Evolutionary conservation across 2,329 filamentous ascomycete genomes (phyloP), one percentile per base, ranked within the genome.

Genomic region (Ophiostoma sp.): DNA sequence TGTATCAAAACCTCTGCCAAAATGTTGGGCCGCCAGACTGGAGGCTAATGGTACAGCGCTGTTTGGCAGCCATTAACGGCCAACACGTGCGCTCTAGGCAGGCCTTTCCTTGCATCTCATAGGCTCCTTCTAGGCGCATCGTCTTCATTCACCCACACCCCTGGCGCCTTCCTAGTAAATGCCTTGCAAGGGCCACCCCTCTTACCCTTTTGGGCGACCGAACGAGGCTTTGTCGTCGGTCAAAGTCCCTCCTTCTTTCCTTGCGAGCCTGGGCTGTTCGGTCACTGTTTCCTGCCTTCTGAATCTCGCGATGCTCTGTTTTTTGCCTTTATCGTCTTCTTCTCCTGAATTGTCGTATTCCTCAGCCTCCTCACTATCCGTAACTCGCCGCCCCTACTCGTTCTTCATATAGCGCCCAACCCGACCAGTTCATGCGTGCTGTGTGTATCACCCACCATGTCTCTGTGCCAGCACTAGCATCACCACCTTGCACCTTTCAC

Each of bases 191-290:
- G 55, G 8, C 59, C 72, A 59, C 72, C 68, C 61, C 74, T 70
- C 72, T 75, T 75, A 71, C 75, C 75, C 52, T 12, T 72, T 76
- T 68, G 52, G 73, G 74, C 33, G 69, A 76, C 75, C 74, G 75
- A 76, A 63, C 5, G 69, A 72, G 72, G 72, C 72, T 73, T 72
- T 72, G 72, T 39, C 50, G 39, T 72, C 71, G 64, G 39, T 72
- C 64, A 25, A 28, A 39, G 73, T 74, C 73, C 61, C 71, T 76
- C 64, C 71, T 68, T 74, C 70, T 31, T 75, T 72, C 70, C 42
- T 68, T 71, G 73, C 61, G 45, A 59, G 69, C 45, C 64, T 52
- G 48, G 42, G n/a, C 33, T 22, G 59, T 45, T 74, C 73, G 70
- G 73, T 72, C 55, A 48, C 55, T 64, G 70, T 36, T 57, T 61